phyloP scores from a whole-genome alignment of 805 yeast species.

The Candida succiphila region DNA sequence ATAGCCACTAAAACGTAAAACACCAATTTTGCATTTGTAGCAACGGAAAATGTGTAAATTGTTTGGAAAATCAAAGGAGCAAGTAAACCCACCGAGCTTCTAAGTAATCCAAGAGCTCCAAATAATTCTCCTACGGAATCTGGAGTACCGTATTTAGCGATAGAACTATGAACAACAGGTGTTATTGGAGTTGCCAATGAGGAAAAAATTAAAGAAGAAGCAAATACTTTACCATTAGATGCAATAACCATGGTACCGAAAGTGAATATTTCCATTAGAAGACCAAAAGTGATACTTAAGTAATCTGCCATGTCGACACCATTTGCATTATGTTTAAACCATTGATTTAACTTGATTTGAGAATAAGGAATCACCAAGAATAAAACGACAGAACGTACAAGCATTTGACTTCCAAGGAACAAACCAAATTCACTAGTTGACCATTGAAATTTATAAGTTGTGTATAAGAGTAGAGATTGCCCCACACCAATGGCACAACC shows the following conservation, averaged over 20 bases:
- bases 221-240: constrained; percentile 17
- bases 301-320: constrained; percentile 39
- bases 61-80: constrained; percentile 39
- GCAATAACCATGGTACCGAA: constrained; percentile 25
- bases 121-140: constrained; percentile 59
- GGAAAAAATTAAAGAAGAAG: constrained; percentile 25
- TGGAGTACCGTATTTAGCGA: constrained; percentile 52
- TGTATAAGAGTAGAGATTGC: constrained; percentile 38
- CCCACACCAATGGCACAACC: constrained; percentile 30
- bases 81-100: constrained; percentile 36
- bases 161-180: constrained; percentile 50
- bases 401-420: constrained; percentile 41
- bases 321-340: constrained; percentile 23
- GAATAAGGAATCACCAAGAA: constrained; percentile 42
- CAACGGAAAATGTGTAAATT: constrained; percentile 36
- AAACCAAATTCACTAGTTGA: constrained; percentile 43
- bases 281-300: constrained; percentile 5
- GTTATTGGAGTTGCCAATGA: constrained; percentile 40
- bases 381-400: constrained; percentile 37
- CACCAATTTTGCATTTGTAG: constrained; percentile 26
- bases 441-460: constrained; percentile 46
- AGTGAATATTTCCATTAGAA: constrained; percentile 29
- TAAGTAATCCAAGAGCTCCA: constrained; percentile 57
- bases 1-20: no score
- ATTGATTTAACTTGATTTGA: constrained; percentile 25